Base-by-base conservation (phyloP, 441 rosid genomes). In the Arabidopsis lyrata region DNA sequence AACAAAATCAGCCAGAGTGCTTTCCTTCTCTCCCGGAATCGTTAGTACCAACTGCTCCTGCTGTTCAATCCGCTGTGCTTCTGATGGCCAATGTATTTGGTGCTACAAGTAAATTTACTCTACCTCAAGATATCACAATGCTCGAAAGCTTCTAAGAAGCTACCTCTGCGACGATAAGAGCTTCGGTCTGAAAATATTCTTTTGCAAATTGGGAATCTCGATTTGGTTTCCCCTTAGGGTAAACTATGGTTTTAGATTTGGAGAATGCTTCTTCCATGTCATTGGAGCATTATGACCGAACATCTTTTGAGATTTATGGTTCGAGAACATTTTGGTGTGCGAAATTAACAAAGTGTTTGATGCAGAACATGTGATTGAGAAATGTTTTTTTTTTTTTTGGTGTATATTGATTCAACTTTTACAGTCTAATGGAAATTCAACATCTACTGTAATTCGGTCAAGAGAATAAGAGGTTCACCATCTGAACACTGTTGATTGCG, bases 1-100 rank as follows among this genome's bases (percentile, higher is more conserved):
- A 83, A 78, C 92, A 95, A 78, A 86, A 79, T 54, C 86, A 84
- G 65, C 97, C 99, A 8, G 85, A 81, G 24, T 95, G 97, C 42
- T 52, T 84, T 49, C 99, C 97, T 13, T 53, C 74, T 36, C 96
- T 95, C 57, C 97, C 97, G 3, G 81, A 76, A 35, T 77, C 80
- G 55, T 71, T 92, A 32, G 56, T 34, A 54, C 92, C 97, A 53
- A 77, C 80, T 1, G 57, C 85, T 22, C 58, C 78, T 9, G 57
- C 86, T 31, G 82, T 81, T 75, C 95, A 86, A 77, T 70, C 73
- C 5, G 72, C 78, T 27, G 85, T 95, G 77, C 36, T 86, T 39
- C 96, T 79, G 78, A 81, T 95, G 53, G 94, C 99, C 66, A 81
- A 76, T 69, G 48, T 82, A 34, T 90, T 90, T 44, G 87, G 88